Base-by-base conservation (phyloP, 108 stramenopile genomes). In the Cyclotella atomus region DNA sequence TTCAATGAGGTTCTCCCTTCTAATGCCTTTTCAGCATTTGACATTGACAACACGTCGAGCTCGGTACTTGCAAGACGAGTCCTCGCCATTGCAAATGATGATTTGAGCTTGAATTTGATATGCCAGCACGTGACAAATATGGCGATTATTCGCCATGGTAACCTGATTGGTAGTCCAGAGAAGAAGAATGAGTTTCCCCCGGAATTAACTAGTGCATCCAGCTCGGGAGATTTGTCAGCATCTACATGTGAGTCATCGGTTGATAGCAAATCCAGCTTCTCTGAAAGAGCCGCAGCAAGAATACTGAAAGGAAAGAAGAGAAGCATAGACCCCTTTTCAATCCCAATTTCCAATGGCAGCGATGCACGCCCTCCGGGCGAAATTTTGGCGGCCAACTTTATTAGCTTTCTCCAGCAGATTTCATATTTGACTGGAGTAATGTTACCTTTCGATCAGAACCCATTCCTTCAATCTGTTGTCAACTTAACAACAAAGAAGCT, bases 361-460 rank as follows among this genome's bases (percentile, higher is more conserved):
- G 28, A 23, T 24, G 38, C 68, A 17, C 54, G 71, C 19, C 46
- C 77, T 17, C 36, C 61, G 20, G 35, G 71, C 9, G 77, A 77
- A 46, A 73, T 87, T 23, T 50, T 84, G 34, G 90, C 90, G 44
- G 88, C 90, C 1, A 87, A 87, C 54, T 91, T 89, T 59, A 84
- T 89, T 1, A 79, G 82, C 62, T 91, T 89, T 56, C 30, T 91
- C 17, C 70, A 83, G 38, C 71, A 82, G 47, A 77, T 86, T 25
- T 65, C 86, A 0, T 57, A 71, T 32, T 24, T 86, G 41, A 43
- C 83, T 0, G 84, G 81, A 28, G 53, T 77, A 23, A 38, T 75
- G 19, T 84, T 81, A 46, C 90, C 90, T 2, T 89, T 84, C 64
- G 75, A 69, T 25, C 71, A 65, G 4, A 87, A 88, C 69, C 84